Evolutionary conservation across 257 asterid genomes (phyloP), one percentile per base, ranked within the genome.

Genomic region (Petunia axillaris): DNA sequence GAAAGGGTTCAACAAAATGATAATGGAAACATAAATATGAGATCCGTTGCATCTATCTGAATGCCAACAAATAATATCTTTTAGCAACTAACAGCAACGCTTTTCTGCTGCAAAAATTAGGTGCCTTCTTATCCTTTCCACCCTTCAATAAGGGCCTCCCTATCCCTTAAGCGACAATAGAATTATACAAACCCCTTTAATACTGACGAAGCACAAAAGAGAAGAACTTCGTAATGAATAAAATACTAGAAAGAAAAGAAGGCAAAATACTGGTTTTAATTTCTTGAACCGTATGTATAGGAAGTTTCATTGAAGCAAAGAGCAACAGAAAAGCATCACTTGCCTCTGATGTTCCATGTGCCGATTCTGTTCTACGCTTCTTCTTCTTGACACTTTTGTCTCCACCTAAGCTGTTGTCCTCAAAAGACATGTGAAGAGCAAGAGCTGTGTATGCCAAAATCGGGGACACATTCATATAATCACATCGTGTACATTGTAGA

Each of bases 381-480:
- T 53, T 73, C 44, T 68, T 77, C 13, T 48, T 39, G 54, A 78
- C 80, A 48, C 60, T 79, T 67, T 63, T 80, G 64, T 52, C 64
- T 80, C 86, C 92, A 74, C 76, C 80, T 58, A 85, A 11, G 84
- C 82, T 83, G 85, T 84, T 82, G 81, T 87, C 83, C 81, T 87
- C 84, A 83, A 91, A 88, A 85, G 93, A 89, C 89, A 91, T 89
- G 38, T 88, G 95, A 79, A 93, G 88, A 14, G 94, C 58, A 83
- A 96, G 90, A 81, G 93, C 75, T 58, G 95, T 83, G 85, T 94
- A 96, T 43, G 93, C 93, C 85, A 87, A 87, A 88, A 96, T 84
- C 64, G 91, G 86, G 82, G 76, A 81, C 44, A 87, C 67, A 73
- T 87, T 82, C 81, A 91, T 80, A 80, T 77, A 77, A 78, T 88